Evolutionary conservation across 208 protist genomes (phyloP), one percentile per base, ranked within the genome.

Genomic region (Acanthamoeba triangularis): DNA sequence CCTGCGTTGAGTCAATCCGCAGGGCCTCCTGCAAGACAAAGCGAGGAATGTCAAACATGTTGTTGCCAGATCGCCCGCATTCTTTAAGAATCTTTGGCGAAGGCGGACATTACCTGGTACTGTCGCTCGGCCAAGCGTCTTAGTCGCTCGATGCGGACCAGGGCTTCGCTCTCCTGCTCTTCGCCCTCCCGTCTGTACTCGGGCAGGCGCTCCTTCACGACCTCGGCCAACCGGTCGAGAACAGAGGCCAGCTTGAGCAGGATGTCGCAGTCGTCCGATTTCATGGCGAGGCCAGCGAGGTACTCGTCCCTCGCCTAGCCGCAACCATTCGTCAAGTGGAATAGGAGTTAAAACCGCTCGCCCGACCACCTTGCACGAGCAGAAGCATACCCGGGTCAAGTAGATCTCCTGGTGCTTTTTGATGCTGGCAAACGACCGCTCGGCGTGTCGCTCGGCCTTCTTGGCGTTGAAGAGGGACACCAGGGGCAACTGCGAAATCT

Each of bases 221-320:
- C 61, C 10, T 67, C 61, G 25, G 88, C 88, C 23, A 93, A 35
- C 33, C 67, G 7, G 20, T 33, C 88, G 65, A 93, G 72, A 10
- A 93, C 35, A 5, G 88, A 52, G 37, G 88, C 88, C 11, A 93
- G 88, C 23, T 76, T 93, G 59, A 78, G 67, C 5, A 93, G 88
- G 0, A 76, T 76, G n/a, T n/a, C 10, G 10, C n/a, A n/a, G 88
- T 93, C 88, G 63, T 93, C 88, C 28, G 88, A 80, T 30, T 93
- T 93, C 88, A 93, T 93, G 25, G 80, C 88, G 33, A 93, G 88
- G 16, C 30, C 88, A 1, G 72, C 30, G 7, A 93, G 16, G 30
- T 93, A 93, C 63, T 93, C 52, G 72, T 93, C 88, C 35, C 67
- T 74, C 41, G 88, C 88, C 88, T n/a, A n/a, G n/a, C n/a, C n/a